phyloP scores from a whole-genome alignment of 345 rosid species.

The Populus tremula region DNA sequence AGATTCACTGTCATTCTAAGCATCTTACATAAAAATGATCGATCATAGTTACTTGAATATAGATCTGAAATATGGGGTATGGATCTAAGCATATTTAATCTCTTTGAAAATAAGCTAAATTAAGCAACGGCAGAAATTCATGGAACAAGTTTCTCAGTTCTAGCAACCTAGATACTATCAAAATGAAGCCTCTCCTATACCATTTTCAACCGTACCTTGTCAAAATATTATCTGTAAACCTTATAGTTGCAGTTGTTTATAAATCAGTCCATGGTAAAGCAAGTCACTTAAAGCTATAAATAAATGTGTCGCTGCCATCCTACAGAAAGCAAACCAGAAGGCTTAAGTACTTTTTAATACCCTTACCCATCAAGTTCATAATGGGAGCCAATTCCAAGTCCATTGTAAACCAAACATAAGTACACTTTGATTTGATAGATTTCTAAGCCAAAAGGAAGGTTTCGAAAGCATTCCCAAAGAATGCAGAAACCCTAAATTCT shows the following conservation, averaged over 20 bases:
- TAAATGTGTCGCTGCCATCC: neutral
- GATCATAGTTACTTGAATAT: no score
- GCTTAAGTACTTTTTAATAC: neutral
- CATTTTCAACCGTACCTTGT: neutral
- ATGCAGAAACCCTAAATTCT: no score
- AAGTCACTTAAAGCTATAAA: neutral
- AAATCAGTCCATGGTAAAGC: neutral
- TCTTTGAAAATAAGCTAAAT: no score
- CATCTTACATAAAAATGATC: no score
- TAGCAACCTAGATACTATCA: neutral
- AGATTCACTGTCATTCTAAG: no score
- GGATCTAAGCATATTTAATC: no score
- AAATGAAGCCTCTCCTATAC: neutral
- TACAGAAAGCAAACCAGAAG: neutral
- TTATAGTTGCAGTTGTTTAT: neutral
- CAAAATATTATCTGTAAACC: neutral
- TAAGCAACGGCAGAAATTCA: no score
- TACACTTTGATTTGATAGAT: no score
- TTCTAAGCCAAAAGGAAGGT: no score
- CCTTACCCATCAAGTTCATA: neutral
- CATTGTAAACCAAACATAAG: neutral
- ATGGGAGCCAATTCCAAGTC: neutral
- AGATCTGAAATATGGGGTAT: no score
- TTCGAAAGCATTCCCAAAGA: no score
- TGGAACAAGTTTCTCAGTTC: no score